These are phyloP conservation scores for Aspergillus pseudotamarii DNA, from an alignment of 2,329 filamentous ascomycete genomes.

Conservation along the genomic window DNA sequence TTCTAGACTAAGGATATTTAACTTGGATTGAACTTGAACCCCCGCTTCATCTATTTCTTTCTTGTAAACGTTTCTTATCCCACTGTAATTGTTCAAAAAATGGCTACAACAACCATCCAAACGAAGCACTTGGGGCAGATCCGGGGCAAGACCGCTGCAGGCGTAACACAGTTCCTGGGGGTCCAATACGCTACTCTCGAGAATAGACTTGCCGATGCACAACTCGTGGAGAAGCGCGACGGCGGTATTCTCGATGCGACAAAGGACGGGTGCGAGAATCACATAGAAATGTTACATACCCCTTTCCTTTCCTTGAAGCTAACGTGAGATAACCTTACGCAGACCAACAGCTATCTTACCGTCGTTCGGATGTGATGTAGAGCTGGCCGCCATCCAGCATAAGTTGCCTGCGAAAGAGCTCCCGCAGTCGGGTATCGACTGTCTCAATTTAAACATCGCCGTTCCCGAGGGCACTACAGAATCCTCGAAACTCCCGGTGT, in stretches of 20 bases:
- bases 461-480: slow-evolving; percentile 38
- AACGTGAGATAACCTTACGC: neutral
- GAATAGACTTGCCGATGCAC: slow-evolving; percentile 38
- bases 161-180: slow-evolving; percentile 38
- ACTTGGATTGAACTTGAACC: neutral
- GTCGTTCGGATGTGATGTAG: slow-evolving; percentile 46
- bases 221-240: slow-evolving; percentile 30
- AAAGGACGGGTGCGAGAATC: slow-evolving; percentile 34
- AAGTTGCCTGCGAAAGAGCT: slow-evolving; percentile 44
- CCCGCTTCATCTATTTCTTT: neutral
- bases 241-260: slow-evolving; percentile 36
- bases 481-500: slow-evolving; percentile 49
- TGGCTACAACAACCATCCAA: slow-evolving; percentile 19
- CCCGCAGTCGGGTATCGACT: slow-evolving; percentile 50
- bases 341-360: slow-evolving; percentile 46
- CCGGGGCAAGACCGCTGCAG: slow-evolving; percentile 28
- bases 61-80: neutral
- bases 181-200: slow-evolving; percentile 42
- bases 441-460: slow-evolving; percentile 57
- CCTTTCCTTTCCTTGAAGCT: neutral
- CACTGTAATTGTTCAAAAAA: neutral
- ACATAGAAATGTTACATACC: neutral
- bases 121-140: slow-evolving; percentile 34
- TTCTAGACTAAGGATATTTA: neutral
- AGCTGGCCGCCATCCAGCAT: slow-evolving; percentile 55